These are phyloP conservation scores for Phaseolus coccineus DNA, from an alignment of 331 rosid genomes.

Conservation along the genomic window DNA sequence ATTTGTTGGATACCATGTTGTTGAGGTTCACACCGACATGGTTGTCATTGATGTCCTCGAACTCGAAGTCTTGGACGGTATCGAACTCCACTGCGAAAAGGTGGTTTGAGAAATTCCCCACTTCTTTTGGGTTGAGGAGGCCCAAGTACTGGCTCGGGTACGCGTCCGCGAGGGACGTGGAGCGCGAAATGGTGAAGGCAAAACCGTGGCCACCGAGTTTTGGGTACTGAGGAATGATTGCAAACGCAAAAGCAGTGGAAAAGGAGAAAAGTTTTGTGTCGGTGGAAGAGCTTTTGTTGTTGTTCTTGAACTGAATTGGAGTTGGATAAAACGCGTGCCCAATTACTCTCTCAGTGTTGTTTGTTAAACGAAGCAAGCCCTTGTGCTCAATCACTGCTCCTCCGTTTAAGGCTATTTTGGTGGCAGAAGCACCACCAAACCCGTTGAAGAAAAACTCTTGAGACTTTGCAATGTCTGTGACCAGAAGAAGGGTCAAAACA, in stretches of 20 bases:
- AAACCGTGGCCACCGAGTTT: slow-evolving; percentile 80
- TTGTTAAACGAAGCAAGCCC: slow-evolving; percentile 65
- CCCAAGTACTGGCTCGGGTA: slow-evolving; percentile 77
- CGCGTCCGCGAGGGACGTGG: slow-evolving; percentile 48
- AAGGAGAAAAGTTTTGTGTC: slow-evolving; percentile 59
- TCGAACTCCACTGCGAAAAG: slow-evolving; percentile 77
- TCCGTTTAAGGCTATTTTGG: slow-evolving; percentile 59
- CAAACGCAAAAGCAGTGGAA: slow-evolving; percentile 68
- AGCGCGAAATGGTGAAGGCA: slow-evolving; percentile 69
- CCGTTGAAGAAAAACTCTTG: slow-evolving; percentile 59
- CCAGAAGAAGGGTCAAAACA: slow-evolving; percentile 31
- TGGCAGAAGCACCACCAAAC: slow-evolving; percentile 43
- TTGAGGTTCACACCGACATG: slow-evolving; percentile 71
- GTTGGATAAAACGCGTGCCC: slow-evolving; percentile 73
- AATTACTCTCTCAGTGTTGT: slow-evolving; percentile 51
- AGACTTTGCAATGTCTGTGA: slow-evolving; percentile 38
- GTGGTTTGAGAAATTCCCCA: slow-evolving; percentile 67
- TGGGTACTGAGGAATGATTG: slow-evolving; percentile 63
- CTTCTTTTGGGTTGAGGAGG: slow-evolving; percentile 59
- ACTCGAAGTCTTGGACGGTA: slow-evolving; percentile 71
- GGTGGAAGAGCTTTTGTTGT: slow-evolving; percentile 36
- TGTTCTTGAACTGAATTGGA: slow-evolving; percentile 56
- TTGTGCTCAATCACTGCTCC: slow-evolving; percentile 50
- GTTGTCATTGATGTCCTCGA: slow-evolving; percentile 67
- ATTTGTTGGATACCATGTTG: slow-evolving; percentile 61